Conservation (phyloP, 164 flowering plant genomes). For the Macadamia tetraphylla region DNA sequence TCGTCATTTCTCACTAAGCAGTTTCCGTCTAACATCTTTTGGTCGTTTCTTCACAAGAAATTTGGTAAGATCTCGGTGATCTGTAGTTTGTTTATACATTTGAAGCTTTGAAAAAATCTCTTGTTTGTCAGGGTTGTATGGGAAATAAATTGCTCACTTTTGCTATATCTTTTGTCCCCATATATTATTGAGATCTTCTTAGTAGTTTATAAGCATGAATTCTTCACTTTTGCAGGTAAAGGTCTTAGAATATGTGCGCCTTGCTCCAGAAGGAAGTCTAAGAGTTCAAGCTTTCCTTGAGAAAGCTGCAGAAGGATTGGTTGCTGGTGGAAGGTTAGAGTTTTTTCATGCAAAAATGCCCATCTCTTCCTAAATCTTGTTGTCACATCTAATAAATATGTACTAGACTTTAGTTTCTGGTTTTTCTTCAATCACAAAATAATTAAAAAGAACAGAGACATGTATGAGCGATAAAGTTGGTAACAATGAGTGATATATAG, state of each 20-base stretch:
- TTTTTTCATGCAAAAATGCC: background rate
- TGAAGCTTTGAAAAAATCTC: background rate
- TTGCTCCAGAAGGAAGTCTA: conserved; percentile 92
- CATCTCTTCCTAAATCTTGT: background rate
- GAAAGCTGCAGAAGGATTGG: conserved; percentile 91
- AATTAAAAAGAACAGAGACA: too few species aligned
- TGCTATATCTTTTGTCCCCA: background rate
- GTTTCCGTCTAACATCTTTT: conserved; percentile 72
- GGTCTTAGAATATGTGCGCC: conserved; percentile 62
- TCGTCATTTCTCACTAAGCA: conserved; percentile 61
- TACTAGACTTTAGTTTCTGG: background rate
- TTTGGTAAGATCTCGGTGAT: conserved; percentile 43
- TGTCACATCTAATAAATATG: background rate
- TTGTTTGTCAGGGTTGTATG: too few species aligned
- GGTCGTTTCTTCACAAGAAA: conserved; percentile 87
- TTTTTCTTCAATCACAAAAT: background rate
- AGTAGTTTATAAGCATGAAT: background rate
- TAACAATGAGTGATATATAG: too few species aligned
- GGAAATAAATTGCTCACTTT: background rate
- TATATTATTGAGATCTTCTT: background rate
- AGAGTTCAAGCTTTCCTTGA: conserved; percentile 82
- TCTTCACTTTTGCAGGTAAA: conserved; percentile 47
- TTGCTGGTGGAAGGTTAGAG: conserved; percentile 82
- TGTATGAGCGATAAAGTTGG: too few species aligned
- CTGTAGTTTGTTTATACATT: background rate